Evolutionary conservation across 139 green algal genomes (phyloP), one percentile per base, ranked within the genome.

Genomic region (Desmodesmus armatus): DNA sequence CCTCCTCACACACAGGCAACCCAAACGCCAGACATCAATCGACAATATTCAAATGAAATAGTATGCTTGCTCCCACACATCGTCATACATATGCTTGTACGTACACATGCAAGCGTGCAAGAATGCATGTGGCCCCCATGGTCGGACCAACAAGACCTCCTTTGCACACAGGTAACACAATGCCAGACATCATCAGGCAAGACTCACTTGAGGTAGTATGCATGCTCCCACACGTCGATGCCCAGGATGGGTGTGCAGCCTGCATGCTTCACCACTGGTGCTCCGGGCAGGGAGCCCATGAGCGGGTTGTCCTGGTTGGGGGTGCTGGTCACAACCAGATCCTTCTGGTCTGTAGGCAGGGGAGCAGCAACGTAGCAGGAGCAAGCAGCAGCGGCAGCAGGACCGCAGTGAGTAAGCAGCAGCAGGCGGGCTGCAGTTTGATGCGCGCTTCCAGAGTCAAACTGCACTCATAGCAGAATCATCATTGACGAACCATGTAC

Each of bases 221-320:
- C 41, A 19, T 78, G 70, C 74, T 84, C 90, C 90, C 90, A 92
- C 13, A 94, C 90, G 71, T 94, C 94, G 3, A 96, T 72, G 40
- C 91, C 94, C 44, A 98, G 88, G 58, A 98, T 93, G 3, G 91
- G 94, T 7, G 93, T 93, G 87, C 94, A 87, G 78, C 91, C 93
- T 17, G 67, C 33, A n/a, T 1, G n/a, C 35, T 71, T 80, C 1
- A 78, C 51, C 23, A 35, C 33, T 27, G 62, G 40, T 7, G 75
- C 75, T 21, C 75, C 62, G 15, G 78, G 62, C 94, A 21, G 88
- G 86, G 5, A 93, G 53, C 33, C 82, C 89, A 94, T 92, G 63
- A 95, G 88, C 2, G 94, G 94, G 89, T 96, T 96, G 88, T 96
- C 94, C 87, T 98, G 95, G 90, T 97, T 96, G 66, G 92, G 83